These are phyloP conservation scores for Stephania yunnanensis DNA, from an alignment of 164 flowering plant genomes.

Conservation along the genomic window DNA sequence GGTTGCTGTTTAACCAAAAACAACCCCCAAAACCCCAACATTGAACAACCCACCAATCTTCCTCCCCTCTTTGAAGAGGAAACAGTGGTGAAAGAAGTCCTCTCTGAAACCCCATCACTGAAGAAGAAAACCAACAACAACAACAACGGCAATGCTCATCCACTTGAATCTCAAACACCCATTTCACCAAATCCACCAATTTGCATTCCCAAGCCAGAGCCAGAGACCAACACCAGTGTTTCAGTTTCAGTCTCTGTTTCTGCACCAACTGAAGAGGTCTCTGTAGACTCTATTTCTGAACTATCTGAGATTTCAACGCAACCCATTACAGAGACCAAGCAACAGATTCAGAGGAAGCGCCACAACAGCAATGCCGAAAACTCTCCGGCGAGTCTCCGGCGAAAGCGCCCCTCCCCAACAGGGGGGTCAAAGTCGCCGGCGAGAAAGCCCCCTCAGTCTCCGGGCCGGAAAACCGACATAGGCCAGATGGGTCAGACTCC, in stretches of 20 bases:
- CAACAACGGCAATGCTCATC: background rate
- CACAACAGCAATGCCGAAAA: slow-evolving; percentile 20
- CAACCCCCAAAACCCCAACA: background rate
- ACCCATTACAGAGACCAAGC: slow-evolving; percentile 24
- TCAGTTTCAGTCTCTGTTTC: too few relatives aligned
- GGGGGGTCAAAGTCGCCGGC: slow-evolving; percentile 26
- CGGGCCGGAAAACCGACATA: slow-evolving; percentile 13
- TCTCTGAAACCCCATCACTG: slow-evolving; percentile 41
- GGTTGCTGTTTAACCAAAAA: slow-evolving; percentile 42
- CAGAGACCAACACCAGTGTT: too few relatives aligned
- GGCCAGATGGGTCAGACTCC: too few relatives aligned
- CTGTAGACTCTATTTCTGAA: slow-evolving; percentile 12
- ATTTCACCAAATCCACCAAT: too few relatives aligned
- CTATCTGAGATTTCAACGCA: slow-evolving; percentile 36
- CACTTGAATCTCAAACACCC: too few relatives aligned
- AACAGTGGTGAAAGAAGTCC: slow-evolving; percentile 67
- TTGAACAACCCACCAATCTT: slow-evolving; percentile 7
- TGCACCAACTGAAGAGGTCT: background rate
- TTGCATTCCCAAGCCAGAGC: too few relatives aligned
- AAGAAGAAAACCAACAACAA: background rate
- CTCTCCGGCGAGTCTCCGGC: slow-evolving; percentile 28
- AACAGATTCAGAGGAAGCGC: slow-evolving; percentile 24
- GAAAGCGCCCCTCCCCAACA: slow-evolving; percentile 21
- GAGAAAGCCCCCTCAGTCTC: slow-evolving; percentile 24
- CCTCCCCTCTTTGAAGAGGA: slow-evolving; percentile 38